These are phyloP conservation scores for Moelleriella libera DNA, from an alignment of 2,329 filamentous ascomycete genomes.

Conservation along the genomic window DNA sequence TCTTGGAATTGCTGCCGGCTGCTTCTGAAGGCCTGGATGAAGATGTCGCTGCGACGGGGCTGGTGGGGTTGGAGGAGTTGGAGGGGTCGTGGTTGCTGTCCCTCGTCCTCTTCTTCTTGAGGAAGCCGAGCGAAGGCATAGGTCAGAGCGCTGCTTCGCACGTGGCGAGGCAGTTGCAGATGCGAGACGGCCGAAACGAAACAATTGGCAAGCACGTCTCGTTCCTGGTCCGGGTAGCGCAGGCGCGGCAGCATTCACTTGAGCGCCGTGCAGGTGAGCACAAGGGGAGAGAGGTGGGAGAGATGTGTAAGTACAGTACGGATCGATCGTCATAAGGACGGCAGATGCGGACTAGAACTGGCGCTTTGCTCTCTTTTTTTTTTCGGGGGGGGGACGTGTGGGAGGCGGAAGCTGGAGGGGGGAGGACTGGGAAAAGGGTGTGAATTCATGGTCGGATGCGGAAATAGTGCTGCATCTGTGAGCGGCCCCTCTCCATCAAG, in stretches of 20 bases:
- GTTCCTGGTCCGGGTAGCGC: neutral
- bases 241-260: neutral
- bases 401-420: neutral
- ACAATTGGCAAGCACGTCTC: neutral
- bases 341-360: too few relatives aligned
- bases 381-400: neutral
- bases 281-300: too few relatives aligned
- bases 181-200: neutral
- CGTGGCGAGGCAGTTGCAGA: constrained; percentile 2
- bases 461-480: neutral
- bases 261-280: too few relatives aligned
- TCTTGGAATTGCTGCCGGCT: constrained; percentile 3
- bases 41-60: constrained; percentile 45
- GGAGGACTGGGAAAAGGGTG: neutral
- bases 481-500: neutral
- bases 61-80: constrained; percentile 45
- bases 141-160: constrained; percentile 9
- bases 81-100: constrained; percentile 64
- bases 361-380: too few relatives aligned
- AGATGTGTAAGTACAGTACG: too few relatives aligned
- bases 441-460: constrained; percentile 2
- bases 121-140: constrained; percentile 92
- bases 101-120: constrained; percentile 98
- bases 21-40: constrained; percentile 31
- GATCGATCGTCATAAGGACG: too few relatives aligned